Evolutionary conservation across 2,329 filamentous ascomycete species (phyloP).

Genomic region (Microcyclospora pomicola): DNA sequence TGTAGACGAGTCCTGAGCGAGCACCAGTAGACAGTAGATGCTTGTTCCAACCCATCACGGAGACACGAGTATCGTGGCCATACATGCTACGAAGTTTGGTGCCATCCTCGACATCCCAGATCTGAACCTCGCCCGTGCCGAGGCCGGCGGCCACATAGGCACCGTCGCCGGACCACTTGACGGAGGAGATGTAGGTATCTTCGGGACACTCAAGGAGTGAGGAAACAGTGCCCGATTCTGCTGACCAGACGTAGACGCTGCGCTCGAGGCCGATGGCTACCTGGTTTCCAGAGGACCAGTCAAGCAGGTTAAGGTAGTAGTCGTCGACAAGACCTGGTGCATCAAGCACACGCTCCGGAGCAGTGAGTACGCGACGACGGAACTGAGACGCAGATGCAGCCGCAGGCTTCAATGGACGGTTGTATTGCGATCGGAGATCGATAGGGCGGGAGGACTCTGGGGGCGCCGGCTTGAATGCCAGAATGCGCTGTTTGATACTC

Average conservation of each 20-base stretch:
- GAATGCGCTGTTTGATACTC: conserved; percentile 83
- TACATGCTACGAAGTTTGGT: conserved; percentile 97
- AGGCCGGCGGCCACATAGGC: conserved; percentile 93
- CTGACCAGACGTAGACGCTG: conserved; percentile 97
- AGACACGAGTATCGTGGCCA: conserved; percentile 89
- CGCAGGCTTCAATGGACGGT: conserved; percentile 75
- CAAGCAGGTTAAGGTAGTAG: conserved; percentile 96
- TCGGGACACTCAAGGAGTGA: conserved; percentile 75
- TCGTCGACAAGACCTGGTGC: conserved; percentile 93
- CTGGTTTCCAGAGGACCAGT: conserved; percentile 97
- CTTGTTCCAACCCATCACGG: conserved; percentile 99
- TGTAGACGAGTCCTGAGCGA: conserved; percentile 87
- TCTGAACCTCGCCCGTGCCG: conserved; percentile 91
- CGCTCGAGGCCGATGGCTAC: conserved; percentile 95
- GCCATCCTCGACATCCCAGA: conserved; percentile 94
- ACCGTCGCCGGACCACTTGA: conserved; percentile 97
- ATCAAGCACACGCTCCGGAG: conserved; percentile 90
- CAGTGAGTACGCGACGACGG: conserved; percentile 81
- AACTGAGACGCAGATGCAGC: conserved; percentile 67
- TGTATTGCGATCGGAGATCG: conserved; percentile 94
- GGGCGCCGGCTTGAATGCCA: conserved; percentile 96
- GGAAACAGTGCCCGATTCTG: conserved; percentile 78
- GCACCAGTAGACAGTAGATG: conserved; percentile 91
- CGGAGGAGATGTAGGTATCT: conserved; percentile 93
- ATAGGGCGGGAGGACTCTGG: conserved; percentile 97